Percentiles rank a stretch among this genome's conserved stretches.
Conservation (phyloP, 1,284 basidiomycete genomes). For the Xerocomus nothofagi region DNA sequence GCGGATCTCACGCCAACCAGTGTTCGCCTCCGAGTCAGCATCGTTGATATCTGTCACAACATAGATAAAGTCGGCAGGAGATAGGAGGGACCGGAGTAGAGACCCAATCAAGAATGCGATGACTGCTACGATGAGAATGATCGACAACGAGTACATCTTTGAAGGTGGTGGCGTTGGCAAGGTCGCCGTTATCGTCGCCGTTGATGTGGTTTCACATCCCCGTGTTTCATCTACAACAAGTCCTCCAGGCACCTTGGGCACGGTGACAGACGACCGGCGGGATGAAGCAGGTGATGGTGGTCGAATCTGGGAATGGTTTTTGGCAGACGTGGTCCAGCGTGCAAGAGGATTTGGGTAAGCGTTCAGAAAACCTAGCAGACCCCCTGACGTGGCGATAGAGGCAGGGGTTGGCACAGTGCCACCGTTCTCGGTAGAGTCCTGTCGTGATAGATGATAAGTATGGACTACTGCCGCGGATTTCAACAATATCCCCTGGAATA, state of each 20-base stretch:
- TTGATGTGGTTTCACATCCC: not conserved
- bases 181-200: not conserved
- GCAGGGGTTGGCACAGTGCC: slow-evolving; percentile 24
- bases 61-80: slow-evolving; percentile 91
- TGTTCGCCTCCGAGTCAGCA: slow-evolving; percentile 46
- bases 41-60: slow-evolving; percentile 59
- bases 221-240: slow-evolving; percentile 18
- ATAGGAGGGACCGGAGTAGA: slow-evolving; percentile 81
- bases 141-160: slow-evolving; percentile 50
- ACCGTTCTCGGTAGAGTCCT: slow-evolving; percentile 29
- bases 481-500: slow-evolving; percentile 10
- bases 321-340: slow-evolving; percentile 34
- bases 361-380: slow-evolving; percentile 46
- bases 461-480: not conserved
- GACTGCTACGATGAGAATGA: slow-evolving; percentile 76
- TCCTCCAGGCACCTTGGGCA: slow-evolving; percentile 27
- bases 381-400: slow-evolving; percentile 22
- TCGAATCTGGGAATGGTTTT: slow-evolving; percentile 6
- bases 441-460: not conserved
- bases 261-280: slow-evolving; percentile 24
- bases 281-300: slow-evolving; percentile 27
- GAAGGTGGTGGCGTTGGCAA: slow-evolving; percentile 3
- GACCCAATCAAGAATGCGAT: slow-evolving; percentile 92
- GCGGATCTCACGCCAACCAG: slow-evolving; percentile 81
- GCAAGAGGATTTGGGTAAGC: slow-evolving; percentile 45